Evolutionary conservation across 306 rosid genomes (phyloP), one percentile per base, ranked within the genome.

Genomic region (Lathyrus aphaca): DNA sequence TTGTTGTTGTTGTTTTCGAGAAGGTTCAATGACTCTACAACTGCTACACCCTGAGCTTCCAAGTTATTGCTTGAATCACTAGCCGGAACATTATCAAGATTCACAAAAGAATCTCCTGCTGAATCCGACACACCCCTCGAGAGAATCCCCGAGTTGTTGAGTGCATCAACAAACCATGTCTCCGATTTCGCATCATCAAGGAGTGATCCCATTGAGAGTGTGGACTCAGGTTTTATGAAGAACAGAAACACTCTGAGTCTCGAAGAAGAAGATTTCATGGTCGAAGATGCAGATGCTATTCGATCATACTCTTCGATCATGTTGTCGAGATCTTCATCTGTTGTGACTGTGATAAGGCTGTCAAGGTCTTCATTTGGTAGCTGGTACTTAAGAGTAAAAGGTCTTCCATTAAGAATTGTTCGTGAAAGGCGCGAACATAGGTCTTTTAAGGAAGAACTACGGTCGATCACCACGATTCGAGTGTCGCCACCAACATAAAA

Each of bases 401-500:
- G 76, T 17, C 96, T 87, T 76, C 95, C 96, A 68, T 86, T 13
- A 8, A 95, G 91, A 4, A 95, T 85, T 14, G 88, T 83, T 0
- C 76, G 48, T 13, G 97, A 95, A 58, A 95, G 89, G 18, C 95
- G 84, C 0, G 69, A 4, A 71, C 84, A 87, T 14, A 95, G 87
- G 51, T 91, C 96, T 9, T 84, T 61, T 29, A 95, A 74, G 0
- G 89, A 75, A 7, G 96, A 79, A 13, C 77, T 75, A 1, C 97
- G 89, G 9, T 95, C 96, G 16, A 81, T 85, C 10, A 89, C 92
- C 11, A 95, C 83, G 6, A 95, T 95, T 18, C 96, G 87, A 0
- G 99, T 95, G 37, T 95, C 97, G 0, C 99, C 97, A 19, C 97
- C 96, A n/a, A 91, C 84, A 25, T 91, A 95, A 79, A 92, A 84